These are phyloP conservation scores for Eimeria acervulina DNA, from an alignment of 169 alveolate genomes.

Conservation along the genomic window DNA sequence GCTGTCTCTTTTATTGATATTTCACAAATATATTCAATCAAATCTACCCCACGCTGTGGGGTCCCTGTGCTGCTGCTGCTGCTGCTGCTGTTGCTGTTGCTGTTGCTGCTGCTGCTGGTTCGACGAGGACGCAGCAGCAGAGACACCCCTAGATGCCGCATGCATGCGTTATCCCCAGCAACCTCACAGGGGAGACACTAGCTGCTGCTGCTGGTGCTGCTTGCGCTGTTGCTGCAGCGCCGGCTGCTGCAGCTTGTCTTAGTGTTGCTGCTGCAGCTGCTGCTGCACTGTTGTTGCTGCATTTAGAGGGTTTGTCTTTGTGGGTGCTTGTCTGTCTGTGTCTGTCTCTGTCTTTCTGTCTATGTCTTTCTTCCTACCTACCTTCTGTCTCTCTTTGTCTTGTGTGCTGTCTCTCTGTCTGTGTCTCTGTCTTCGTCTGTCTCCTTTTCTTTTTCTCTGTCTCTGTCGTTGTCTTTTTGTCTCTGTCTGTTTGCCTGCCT, in stretches of 20 bases:
- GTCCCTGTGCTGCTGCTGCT: no score
- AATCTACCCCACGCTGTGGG: no score
- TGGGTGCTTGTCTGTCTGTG: background rate
- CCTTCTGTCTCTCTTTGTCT: background rate
- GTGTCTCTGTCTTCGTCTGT: background rate
- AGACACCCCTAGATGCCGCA: background rate
- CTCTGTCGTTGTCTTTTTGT: no score
- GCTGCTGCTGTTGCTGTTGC: no score
- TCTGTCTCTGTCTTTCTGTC: background rate
- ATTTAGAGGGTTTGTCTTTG: background rate
- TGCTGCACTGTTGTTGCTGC: background rate
- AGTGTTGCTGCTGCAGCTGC: background rate
- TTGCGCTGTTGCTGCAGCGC: background rate
- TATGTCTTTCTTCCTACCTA: background rate
- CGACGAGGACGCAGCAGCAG: background rate
- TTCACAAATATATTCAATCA: no score
- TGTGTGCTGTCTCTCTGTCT: background rate
- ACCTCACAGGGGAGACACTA: no score
- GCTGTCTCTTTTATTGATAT: no score
- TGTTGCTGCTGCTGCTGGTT: no score
- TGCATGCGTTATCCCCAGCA: no score
- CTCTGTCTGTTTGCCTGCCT: no score
- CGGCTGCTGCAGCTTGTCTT: background rate
- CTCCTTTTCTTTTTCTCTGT: background rate
- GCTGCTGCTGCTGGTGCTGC: slow-evolving; percentile 19